Base-by-base conservation (phyloP, 2,329 filamentous ascomycete genomes). In the Aspergillus eucalypticola region DNA sequence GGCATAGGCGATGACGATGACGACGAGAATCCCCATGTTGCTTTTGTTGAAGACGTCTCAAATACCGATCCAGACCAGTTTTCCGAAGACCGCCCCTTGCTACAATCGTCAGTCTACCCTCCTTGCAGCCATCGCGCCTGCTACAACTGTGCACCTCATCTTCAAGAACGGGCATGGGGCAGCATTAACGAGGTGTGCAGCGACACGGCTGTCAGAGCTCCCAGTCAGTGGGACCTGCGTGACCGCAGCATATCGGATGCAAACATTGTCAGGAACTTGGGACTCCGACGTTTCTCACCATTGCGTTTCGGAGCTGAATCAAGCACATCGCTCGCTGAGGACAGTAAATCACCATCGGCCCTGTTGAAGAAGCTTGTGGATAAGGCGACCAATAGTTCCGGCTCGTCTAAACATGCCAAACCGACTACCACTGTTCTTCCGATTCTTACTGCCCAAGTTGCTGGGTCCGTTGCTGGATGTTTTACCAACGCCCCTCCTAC, bases 101-200 rank as follows among this genome's bases (percentile, higher is more conserved):
- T 42, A 54, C 29, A 17, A 17, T 39, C 21, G 15, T 17, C 5
- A 21, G 35, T 21, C 54, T 42, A 19, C 41, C 46, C 51, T 44
- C 57, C 50, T 11, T 67, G 65, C 48, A 61, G 35, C 2, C 62
- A 60, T 49, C 59, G 54, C 13, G 65, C 66, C 8, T 68, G 66
- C 35, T 58, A 62, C 38, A 50, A 56, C 19, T 73, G 70, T 38
- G 56, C 60, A 19, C 52, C 50, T n/a, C 50, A 48, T 13, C 59
- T 63, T 5, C 56, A 61, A n/a, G 80, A 83, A 48, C 77, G 81
- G 3, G 66, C 78, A 35, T 82, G 73, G 66, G 72, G 74, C 7
- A 79, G 78, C 27, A 76, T 85, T 62, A 73, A 79, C 48, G 64
- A 56, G 11, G 72, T 83, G 35, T 71, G 80, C 23, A 71, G 68